These are phyloP conservation scores for Apophysomyces trapeziformis DNA, from an alignment of 371 early-diverging fungal species.

Conservation along the genomic window DNA sequence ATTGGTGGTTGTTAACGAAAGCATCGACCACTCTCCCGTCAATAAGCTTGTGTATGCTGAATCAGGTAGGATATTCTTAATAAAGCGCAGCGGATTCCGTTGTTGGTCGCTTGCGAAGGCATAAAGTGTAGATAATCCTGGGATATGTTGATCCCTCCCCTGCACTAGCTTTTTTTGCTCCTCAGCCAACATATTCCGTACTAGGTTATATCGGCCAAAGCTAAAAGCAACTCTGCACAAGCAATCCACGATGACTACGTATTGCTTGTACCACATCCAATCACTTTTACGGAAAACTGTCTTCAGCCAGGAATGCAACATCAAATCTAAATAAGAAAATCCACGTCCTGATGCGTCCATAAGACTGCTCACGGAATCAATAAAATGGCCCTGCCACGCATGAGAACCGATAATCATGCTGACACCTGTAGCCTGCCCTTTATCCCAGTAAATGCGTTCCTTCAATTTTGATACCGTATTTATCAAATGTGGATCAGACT, in stretches of 20 bases:
- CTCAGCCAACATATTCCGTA: constrained; percentile 32
- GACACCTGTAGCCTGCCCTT: constrained; percentile 24
- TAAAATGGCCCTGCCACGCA: constrained; percentile 44
- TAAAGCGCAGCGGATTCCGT: constrained; percentile 30
- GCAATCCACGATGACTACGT: constrained; percentile 39
- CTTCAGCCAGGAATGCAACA: constrained; percentile 52
- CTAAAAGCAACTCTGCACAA: constrained; percentile 37
- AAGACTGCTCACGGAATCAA: constrained; percentile 39
- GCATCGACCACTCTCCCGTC: constrained; percentile 59
- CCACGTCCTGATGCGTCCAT: constrained; percentile 35
- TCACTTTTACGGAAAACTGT: constrained; percentile 35
- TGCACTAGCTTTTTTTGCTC: constrained; percentile 29
- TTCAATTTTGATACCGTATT: constrained; percentile 18
- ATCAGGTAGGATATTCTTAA: constrained; percentile 50
- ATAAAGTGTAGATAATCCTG: constrained; percentile 25
- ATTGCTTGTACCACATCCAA: constrained; percentile 48
- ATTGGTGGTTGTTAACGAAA: constrained; percentile 48
- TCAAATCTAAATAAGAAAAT: constrained; percentile 51
- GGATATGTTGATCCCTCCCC: constrained; percentile 29
- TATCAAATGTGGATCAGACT: constrained; percentile 49
- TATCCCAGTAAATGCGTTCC: neutral
- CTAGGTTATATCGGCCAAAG: constrained; percentile 26
- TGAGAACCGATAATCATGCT: constrained; percentile 38
- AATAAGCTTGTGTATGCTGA: constrained; percentile 51
- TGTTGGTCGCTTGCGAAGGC: constrained; percentile 25